Conservation (phyloP, 2,329 filamentous ascomycete genomes). For the Aspergillus proliferans region DNA sequence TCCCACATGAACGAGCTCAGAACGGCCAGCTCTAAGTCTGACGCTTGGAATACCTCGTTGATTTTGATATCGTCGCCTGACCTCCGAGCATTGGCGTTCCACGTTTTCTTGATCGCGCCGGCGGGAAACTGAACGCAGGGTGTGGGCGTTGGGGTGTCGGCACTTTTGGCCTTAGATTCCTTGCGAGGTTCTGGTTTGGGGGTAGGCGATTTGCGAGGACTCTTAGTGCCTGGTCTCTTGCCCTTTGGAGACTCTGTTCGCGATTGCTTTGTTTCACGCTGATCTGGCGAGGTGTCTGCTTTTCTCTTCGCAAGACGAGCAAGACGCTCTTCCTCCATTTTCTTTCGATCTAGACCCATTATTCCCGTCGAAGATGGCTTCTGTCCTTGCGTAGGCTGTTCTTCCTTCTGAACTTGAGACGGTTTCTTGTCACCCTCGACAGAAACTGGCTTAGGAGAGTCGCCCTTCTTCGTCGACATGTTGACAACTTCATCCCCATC, state of each 20-base stretch:
- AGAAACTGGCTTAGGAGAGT: neutral
- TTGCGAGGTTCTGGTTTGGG: neutral
- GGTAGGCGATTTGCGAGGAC: neutral
- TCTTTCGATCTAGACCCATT: slow-evolving; percentile 63
- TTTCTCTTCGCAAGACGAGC: slow-evolving; percentile 59
- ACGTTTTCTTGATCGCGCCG: slow-evolving; percentile 76
- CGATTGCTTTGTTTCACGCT: slow-evolving; percentile 19
- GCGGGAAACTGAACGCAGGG: slow-evolving; percentile 42
- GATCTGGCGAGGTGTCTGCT: slow-evolving; percentile 23
- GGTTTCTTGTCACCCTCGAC: neutral
- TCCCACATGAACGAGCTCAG: slow-evolving; percentile 87
- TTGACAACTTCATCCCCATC: neutral
- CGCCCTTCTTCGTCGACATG: neutral
- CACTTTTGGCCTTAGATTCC: neutral
- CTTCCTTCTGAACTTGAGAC: neutral
- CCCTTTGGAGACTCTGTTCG: slow-evolving; percentile 9
- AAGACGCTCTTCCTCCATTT: slow-evolving; percentile 80
- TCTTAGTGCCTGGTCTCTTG: no score
- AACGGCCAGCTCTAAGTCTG: slow-evolving; percentile 66
- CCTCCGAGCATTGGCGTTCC: slow-evolving; percentile 58
- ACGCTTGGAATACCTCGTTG: slow-evolving; percentile 74
- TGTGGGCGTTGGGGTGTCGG: slow-evolving; percentile 9
- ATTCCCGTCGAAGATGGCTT: slow-evolving; percentile 26
- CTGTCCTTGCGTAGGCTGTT: neutral
- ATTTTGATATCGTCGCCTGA: slow-evolving; percentile 71